Percentiles rank a stretch among this genome's conserved stretches.
These are phyloP conservation scores for Calonectria naviculata DNA, from an alignment of 2,329 filamentous ascomycete genomes.

Conservation along the genomic window DNA sequence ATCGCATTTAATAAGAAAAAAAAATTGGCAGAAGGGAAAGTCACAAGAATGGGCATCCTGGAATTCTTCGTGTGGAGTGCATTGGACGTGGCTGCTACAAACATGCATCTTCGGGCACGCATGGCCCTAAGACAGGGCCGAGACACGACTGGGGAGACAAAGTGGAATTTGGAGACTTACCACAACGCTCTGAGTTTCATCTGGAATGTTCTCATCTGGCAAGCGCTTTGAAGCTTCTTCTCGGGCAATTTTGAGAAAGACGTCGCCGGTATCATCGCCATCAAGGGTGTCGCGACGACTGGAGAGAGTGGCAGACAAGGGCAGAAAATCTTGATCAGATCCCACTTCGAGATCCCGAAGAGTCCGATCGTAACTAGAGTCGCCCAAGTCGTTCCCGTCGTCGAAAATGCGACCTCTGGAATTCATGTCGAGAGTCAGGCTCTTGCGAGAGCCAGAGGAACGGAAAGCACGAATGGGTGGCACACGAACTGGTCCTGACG, in stretches of 20 bases:
- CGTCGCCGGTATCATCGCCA: conserved; percentile 66
- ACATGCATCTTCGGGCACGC: conserved; percentile 19
- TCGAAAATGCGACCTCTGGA: conserved; percentile 57
- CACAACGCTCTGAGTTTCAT: conserved; percentile 51
- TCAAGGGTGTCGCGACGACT: conserved; percentile 48
- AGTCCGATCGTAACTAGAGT: conserved; percentile 61
- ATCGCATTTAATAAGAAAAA: not conserved
- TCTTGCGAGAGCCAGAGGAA: conserved; percentile 67
- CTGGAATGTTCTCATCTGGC: conserved; percentile 46
- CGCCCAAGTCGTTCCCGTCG: conserved; percentile 53
- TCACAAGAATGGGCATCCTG: conserved; percentile 1
- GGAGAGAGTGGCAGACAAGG: conserved; percentile 55
- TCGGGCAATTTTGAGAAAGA: conserved; percentile 69
- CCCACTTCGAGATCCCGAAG: conserved; percentile 63
- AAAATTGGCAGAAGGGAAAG: not conserved
- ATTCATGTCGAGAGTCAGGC: conserved; percentile 65
- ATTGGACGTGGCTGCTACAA: conserved; percentile 7
- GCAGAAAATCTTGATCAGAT: conserved; percentile 40
- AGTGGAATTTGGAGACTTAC: conserved; percentile 54
- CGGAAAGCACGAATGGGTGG: conserved; percentile 68
- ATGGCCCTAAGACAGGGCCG: conserved; percentile 22
- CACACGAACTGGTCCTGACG: conserved; percentile 52
- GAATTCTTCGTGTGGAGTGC: conserved; percentile 2
- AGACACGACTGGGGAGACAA: conserved; percentile 1
- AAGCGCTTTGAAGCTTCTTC: conserved; percentile 59